A percentile compares a stretch with the other conserved stretches of the same genome.
Conservation (phyloP, 2,329 filamentous ascomycete genomes). For the Hyphodiscus sp. region DNA sequence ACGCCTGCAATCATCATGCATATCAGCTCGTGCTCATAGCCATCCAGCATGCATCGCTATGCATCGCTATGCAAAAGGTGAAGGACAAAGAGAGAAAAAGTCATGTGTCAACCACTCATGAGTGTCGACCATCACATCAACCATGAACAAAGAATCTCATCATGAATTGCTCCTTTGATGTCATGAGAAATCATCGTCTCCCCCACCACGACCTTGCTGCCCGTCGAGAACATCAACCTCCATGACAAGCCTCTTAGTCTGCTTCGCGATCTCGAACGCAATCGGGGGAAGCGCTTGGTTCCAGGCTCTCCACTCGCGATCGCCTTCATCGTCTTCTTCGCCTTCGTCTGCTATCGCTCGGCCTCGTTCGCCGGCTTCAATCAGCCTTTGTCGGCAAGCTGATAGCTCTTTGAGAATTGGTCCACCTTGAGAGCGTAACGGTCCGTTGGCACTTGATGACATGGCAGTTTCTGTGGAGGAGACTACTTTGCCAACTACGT, state of each 20-base stretch:
- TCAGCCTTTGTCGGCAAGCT: conserved; percentile 57
- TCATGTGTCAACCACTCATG: neutral
- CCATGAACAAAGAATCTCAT: no score
- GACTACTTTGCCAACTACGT: conserved; percentile 64
- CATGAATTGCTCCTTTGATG: neutral
- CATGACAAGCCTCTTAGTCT: conserved; percentile 67
- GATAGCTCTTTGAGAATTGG: conserved; percentile 51
- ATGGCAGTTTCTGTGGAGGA: conserved; percentile 54
- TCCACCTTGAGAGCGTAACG: conserved; percentile 42
- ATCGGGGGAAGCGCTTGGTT: conserved; percentile 70
- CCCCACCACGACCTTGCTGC: conserved; percentile 14
- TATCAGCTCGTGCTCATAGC: no score
- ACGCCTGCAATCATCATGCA: no score
- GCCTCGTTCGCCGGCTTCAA: conserved; percentile 56
- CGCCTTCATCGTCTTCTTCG: conserved; percentile 45
- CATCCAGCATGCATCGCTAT: no score
- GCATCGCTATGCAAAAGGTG: no score
- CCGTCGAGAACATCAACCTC: conserved; percentile 35
- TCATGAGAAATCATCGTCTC: conserved; percentile 28
- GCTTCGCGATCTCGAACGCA: conserved; percentile 79
- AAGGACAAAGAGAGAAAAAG: neutral
- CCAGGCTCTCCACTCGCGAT: conserved; percentile 54
- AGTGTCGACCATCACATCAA: neutral
- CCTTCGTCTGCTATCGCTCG: conserved; percentile 50
- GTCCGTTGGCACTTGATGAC: conserved; percentile 43